These are phyloP conservation scores for Platanthera zijinensis DNA, from an alignment of 106 monocot species.

Conservation along the genomic window DNA sequence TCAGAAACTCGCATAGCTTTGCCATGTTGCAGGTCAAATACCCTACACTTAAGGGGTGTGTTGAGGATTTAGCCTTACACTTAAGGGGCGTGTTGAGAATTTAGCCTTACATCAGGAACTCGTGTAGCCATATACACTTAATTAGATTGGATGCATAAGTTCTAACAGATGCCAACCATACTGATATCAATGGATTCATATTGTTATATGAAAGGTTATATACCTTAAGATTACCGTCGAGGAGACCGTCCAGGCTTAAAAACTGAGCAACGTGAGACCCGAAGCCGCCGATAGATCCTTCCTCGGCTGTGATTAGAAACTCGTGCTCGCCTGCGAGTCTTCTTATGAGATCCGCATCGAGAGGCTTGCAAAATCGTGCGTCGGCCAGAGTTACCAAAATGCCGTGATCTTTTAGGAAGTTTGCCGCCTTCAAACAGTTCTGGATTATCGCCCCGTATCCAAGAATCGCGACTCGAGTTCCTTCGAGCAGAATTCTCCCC, in stretches of 20 bases:
- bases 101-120: too few species aligned
- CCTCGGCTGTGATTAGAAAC: slow-evolving; percentile 57
- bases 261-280: slow-evolving; percentile 64
- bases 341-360: slow-evolving; percentile 40
- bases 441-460: slow-evolving; percentile 65
- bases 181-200: too few species aligned
- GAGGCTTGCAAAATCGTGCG: slow-evolving; percentile 71
- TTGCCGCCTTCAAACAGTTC: slow-evolving; percentile 50
- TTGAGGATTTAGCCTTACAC: too few species aligned
- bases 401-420: slow-evolving; percentile 24
- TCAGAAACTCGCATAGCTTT: too few species aligned
- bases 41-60: too few species aligned
- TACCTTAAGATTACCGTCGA: slow-evolving; percentile 61
- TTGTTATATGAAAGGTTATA: not conserved
- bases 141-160: too few species aligned
- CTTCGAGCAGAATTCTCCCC: slow-evolving; percentile 70
- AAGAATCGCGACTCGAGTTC: slow-evolving; percentile 44
- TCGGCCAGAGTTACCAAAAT: slow-evolving; percentile 39
- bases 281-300: slow-evolving; percentile 70
- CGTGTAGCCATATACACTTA: too few species aligned
- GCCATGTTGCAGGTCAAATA: too few species aligned
- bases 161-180: too few species aligned
- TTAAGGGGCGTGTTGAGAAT: too few species aligned
- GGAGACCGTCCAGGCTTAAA: slow-evolving; percentile 42
- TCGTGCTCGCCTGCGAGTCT: slow-evolving; percentile 50